Conservation (phyloP, 371 early-diverging fungal genomes). For the Conidiobolus incongruus region DNA sequence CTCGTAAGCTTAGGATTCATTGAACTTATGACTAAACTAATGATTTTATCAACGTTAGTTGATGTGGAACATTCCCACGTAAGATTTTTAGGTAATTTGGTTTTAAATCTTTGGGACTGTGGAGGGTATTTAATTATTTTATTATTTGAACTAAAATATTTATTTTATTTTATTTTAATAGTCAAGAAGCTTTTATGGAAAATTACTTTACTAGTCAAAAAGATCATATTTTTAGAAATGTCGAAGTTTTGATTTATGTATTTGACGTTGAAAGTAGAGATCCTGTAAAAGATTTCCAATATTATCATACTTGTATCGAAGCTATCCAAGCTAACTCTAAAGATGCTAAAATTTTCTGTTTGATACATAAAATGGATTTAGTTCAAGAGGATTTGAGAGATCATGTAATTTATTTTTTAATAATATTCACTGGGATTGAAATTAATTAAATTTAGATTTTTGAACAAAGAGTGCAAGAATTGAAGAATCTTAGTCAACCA, state of each 20-base stretch:
- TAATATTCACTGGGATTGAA: background rate
- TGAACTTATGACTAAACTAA: too few species aligned
- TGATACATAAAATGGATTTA: slow-evolving; percentile 94
- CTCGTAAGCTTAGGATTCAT: slow-evolving; percentile 26
- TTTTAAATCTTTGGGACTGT: slow-evolving; percentile 90
- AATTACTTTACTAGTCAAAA: slow-evolving; percentile 79
- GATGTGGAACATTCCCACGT: slow-evolving; percentile 94
- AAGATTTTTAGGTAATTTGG: slow-evolving; percentile 78
- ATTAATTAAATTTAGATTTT: slow-evolving; percentile 22
- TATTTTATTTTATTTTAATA: slow-evolving; percentile 7
- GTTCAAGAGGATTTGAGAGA: slow-evolving; percentile 54
- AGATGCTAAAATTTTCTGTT: slow-evolving; percentile 80
- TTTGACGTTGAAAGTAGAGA: slow-evolving; percentile 90
- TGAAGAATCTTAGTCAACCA: slow-evolving; percentile 44
- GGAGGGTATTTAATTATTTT: slow-evolving; percentile 47
- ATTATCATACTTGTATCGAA: slow-evolving; percentile 75
- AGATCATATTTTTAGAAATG: slow-evolving; percentile 88
- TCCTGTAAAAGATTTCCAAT: slow-evolving; percentile 67
- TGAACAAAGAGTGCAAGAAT: slow-evolving; percentile 36
- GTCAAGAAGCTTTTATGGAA: slow-evolving; percentile 92
- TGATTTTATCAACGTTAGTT: too few species aligned
- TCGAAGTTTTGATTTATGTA: slow-evolving; percentile 93
- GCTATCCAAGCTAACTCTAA: slow-evolving; percentile 57
- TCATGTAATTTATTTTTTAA: slow-evolving; percentile 14
- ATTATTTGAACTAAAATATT: too few species aligned